Evolutionary conservation across 371 early-diverging fungal species (phyloP).

Genomic region (Mucor racemosus): DNA sequence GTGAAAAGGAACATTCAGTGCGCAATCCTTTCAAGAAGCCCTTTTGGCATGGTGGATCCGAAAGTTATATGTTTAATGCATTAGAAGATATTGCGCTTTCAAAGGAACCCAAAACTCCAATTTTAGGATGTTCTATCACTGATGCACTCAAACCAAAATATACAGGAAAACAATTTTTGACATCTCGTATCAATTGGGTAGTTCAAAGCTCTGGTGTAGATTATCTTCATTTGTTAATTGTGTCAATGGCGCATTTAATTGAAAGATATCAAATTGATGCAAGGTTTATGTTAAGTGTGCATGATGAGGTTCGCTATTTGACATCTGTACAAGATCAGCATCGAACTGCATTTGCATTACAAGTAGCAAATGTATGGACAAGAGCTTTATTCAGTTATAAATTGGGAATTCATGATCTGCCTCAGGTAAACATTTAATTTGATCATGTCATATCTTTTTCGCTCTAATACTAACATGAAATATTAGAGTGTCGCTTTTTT

Average conservation of each 20-base stretch:
- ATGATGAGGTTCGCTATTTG: conserved; percentile 95
- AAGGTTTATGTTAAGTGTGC: conserved; percentile 92
- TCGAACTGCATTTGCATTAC: conserved; percentile 86
- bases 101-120: conserved; percentile 85
- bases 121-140: conserved; percentile 87
- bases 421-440: conserved; percentile 61
- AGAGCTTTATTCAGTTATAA: conserved; percentile 87
- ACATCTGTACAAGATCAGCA: conserved; percentile 77
- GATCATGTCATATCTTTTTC: not conserved
- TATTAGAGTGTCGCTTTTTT: conserved; percentile 91
- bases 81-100: conserved; percentile 85
- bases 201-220: conserved; percentile 99
- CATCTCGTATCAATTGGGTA: conserved; percentile 95
- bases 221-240: conserved; percentile 93
- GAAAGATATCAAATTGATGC: conserved; percentile 78
- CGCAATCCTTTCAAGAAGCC: conserved; percentile 35
- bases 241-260: conserved; percentile 87
- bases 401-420: conserved; percentile 87
- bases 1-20: conserved; percentile 58
- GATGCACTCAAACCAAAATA: conserved; percentile 77
- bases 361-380: conserved; percentile 94
- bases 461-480: not conserved
- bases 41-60: conserved; percentile 94
- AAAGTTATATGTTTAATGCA: conserved; percentile 94
- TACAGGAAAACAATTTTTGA: conserved; percentile 75